phyloP scores from a whole-genome alignment of 2,329 filamentous ascomycete species.

The Metarhizium rileyi region DNA sequence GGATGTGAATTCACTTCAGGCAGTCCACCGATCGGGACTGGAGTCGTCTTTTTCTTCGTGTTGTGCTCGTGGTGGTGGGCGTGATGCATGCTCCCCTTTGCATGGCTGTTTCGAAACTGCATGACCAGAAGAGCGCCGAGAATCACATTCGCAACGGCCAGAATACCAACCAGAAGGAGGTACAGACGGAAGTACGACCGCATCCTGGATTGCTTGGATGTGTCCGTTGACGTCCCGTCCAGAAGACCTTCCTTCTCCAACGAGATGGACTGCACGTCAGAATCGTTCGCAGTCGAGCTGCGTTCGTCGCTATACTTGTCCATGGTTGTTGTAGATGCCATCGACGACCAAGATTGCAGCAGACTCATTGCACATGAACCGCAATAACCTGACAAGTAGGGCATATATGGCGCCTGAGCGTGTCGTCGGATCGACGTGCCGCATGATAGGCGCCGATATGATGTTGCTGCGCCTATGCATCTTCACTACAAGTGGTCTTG shows the following conservation, averaged over 20 bases:
- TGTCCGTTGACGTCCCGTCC: not conserved
- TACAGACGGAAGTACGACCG: not conserved
- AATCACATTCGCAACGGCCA: not conserved
- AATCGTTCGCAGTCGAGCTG: constrained; percentile 2
- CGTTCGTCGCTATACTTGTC: not conserved
- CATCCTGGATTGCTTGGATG: not conserved
- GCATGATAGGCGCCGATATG: not conserved
- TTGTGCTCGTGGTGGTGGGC: not conserved
- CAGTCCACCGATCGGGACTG: constrained; percentile 1
- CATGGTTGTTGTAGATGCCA: not conserved
- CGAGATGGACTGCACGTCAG: not conserved
- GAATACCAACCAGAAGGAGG: not conserved
- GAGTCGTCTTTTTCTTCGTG: not conserved
- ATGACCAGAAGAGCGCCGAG: not conserved
- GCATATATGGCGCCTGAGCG: not conserved
- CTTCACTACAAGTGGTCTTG: too few species aligned
- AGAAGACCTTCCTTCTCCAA: not conserved
- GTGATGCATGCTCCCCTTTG: not conserved
- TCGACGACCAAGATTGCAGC: not conserved
- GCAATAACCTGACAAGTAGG: not conserved
- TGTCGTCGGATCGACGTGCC: not conserved
- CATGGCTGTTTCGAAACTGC: not conserved
- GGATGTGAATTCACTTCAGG: constrained; percentile 1
- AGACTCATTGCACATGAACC: not conserved
- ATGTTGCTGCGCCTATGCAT: not conserved